Percentiles rank a stretch among this genome's conserved stretches.
Evolutionary conservation across 371 early-diverging fungal genomes (phyloP).

Genomic region (Rhizopus arrhizus): DNA sequence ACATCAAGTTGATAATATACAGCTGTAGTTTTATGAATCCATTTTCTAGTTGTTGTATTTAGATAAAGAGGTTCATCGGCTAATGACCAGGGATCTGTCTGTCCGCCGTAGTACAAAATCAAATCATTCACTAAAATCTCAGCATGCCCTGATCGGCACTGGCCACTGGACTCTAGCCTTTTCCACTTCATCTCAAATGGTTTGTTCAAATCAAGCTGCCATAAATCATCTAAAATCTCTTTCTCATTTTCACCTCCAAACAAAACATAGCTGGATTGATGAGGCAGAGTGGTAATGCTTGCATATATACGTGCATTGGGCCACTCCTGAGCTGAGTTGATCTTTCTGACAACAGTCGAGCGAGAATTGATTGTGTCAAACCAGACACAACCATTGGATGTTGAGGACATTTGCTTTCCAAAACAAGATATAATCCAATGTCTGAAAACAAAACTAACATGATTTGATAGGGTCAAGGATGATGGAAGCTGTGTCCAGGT

Average conservation of each 20-base stretch:
- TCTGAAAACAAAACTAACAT: constrained; percentile 18
- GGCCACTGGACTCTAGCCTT: background rate
- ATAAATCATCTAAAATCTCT: constrained; percentile 21
- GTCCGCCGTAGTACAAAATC: constrained; percentile 24
- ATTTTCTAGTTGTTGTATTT: constrained; percentile 12
- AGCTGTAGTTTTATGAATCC: constrained; percentile 7
- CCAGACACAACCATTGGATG: constrained; percentile 13
- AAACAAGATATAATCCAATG: constrained; percentile 35
- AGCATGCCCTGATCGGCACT: constrained; percentile 24
- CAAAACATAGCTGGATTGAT: constrained; percentile 8
- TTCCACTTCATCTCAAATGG: constrained; percentile 23
- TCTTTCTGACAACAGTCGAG: background rate
- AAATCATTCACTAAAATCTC: constrained; percentile 7
- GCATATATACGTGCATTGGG: constrained; percentile 25
- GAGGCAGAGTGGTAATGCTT: constrained; percentile 12
- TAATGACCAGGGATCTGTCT: background rate
- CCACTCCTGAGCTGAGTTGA: background rate
- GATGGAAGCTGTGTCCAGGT: background rate
- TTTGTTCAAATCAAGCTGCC: constrained; percentile 21
- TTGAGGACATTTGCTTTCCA: constrained; percentile 9
- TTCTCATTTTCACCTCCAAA: constrained; percentile 23
- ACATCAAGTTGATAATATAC: background rate
- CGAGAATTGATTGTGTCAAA: constrained; percentile 9
- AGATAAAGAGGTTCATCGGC: constrained; percentile 15
- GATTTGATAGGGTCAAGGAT: constrained; percentile 13